phyloP scores from a whole-genome alignment of 345 rosid genomes.

The Eucalyptus cladocalyx region DNA sequence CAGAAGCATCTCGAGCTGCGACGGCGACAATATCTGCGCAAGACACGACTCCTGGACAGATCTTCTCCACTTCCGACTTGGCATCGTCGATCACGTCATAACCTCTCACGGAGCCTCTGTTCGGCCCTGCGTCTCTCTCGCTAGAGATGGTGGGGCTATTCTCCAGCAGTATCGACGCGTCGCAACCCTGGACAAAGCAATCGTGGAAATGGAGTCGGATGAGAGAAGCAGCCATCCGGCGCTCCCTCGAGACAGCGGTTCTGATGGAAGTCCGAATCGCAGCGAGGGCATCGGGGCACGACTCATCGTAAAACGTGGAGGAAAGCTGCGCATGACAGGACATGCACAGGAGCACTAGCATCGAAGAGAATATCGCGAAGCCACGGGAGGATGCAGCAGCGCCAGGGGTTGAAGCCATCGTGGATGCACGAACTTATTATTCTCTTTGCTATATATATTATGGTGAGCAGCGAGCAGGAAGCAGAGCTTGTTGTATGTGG shows the following conservation, averaged over 20 bases:
- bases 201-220: constrained; percentile 59
- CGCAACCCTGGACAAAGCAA: constrained; percentile 52
- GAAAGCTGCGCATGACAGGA: constrained; percentile 30
- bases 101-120: constrained; percentile 10
- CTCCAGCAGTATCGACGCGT: constrained; percentile 35
- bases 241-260: constrained; percentile 12
- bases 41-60: constrained; percentile 48
- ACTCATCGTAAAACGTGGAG: constrained; percentile 27
- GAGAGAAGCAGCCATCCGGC: constrained; percentile 52
- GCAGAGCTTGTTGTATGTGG: not conserved
- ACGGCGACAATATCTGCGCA: constrained; percentile 57
- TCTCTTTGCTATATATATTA: not conserved
- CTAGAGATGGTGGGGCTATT: not conserved
- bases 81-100: constrained; percentile 33
- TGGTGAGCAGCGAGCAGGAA: not conserved
- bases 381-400: not conserved
- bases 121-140: constrained; percentile 3
- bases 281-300: constrained; percentile 29
- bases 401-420: not conserved
- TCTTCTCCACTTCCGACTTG: constrained; percentile 29
- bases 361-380: not conserved
- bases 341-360: not conserved
- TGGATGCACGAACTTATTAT: not conserved
- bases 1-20: constrained; percentile 45
- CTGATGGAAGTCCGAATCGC: constrained; percentile 23